phyloP scores from a whole-genome alignment of 2,329 filamentous ascomycete genomes.

The Xylaria sp. region DNA sequence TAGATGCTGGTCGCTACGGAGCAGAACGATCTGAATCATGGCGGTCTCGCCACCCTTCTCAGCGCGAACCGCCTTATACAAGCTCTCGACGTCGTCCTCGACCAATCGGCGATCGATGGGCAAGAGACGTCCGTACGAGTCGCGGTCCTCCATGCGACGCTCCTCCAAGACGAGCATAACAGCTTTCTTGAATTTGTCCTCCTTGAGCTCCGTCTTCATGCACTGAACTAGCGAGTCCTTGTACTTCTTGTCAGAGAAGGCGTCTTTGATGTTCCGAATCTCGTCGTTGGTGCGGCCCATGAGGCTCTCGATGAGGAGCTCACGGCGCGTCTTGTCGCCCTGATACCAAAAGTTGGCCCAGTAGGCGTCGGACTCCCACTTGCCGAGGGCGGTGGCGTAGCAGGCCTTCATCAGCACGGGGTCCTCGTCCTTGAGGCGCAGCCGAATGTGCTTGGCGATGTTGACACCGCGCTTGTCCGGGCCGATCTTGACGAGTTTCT shows the following conservation, averaged over 20 bases:
- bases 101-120: slow-evolving; percentile 70
- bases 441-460: slow-evolving; percentile 85
- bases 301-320: slow-evolving; percentile 90
- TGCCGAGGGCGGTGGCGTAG: slow-evolving; percentile 88
- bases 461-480: slow-evolving; percentile 80
- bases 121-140: slow-evolving; percentile 69
- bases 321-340: slow-evolving; percentile 82
- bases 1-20: slow-evolving; percentile 83
- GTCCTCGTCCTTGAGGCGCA: slow-evolving; percentile 77
- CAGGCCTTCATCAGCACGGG: slow-evolving; percentile 88
- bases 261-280: slow-evolving; percentile 84
- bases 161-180: slow-evolving; percentile 87
- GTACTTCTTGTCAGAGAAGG: slow-evolving; percentile 94
- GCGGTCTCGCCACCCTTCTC: slow-evolving; percentile 86
- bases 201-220: slow-evolving; percentile 92
- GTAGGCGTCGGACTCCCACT: slow-evolving; percentile 93
- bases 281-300: slow-evolving; percentile 93
- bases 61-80: slow-evolving; percentile 75
- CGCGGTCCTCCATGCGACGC: slow-evolving; percentile 82
- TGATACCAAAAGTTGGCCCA: slow-evolving; percentile 99
- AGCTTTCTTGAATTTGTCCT: slow-evolving; percentile 94
- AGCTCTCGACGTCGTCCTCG: slow-evolving; percentile 76
- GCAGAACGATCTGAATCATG: slow-evolving; percentile 87
- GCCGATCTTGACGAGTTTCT: slow-evolving; percentile 85
- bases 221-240: slow-evolving; percentile 81